These are phyloP conservation scores for Aspergillus sojae DNA, from an alignment of 2,329 filamentous ascomycete genomes.

Conservation along the genomic window DNA sequence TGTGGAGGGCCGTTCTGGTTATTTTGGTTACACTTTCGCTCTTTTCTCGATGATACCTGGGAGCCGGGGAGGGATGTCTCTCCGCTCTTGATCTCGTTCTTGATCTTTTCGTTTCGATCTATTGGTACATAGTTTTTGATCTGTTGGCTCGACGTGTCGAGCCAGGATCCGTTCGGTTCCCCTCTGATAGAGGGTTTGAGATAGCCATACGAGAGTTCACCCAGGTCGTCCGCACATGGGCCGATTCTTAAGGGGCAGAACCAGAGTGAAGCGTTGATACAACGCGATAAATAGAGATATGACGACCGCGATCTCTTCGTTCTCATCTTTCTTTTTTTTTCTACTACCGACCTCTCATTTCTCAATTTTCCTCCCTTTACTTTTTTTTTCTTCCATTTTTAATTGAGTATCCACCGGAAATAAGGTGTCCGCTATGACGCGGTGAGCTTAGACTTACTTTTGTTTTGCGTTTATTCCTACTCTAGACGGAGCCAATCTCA, in stretches of 20 bases:
- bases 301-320: not conserved
- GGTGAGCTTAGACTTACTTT: not conserved
- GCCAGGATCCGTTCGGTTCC: not conserved
- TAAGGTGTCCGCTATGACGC: not conserved
- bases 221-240: not conserved
- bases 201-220: slow-evolving; percentile 1
- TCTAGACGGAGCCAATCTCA: not conserved
- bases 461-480: not conserved
- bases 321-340: not conserved
- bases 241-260: not conserved
- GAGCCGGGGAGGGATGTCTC: slow-evolving; percentile 3
- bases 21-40: not conserved
- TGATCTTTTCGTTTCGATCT: not conserved
- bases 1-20: slow-evolving; percentile 9
- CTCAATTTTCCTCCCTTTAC: not conserved
- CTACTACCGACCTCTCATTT: not conserved
- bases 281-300: slow-evolving; percentile 3
- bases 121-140: slow-evolving; percentile 2
- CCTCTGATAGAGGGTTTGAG: not conserved
- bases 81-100: not conserved
- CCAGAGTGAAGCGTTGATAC: slow-evolving; percentile 1
- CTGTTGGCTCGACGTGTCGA: not conserved
- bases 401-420: not conserved
- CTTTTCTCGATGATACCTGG: slow-evolving; percentile 4
- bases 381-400: not conserved